Base-by-base conservation (phyloP, 768 basidiomycete species). In the Hygrocybe coccinea region DNA sequence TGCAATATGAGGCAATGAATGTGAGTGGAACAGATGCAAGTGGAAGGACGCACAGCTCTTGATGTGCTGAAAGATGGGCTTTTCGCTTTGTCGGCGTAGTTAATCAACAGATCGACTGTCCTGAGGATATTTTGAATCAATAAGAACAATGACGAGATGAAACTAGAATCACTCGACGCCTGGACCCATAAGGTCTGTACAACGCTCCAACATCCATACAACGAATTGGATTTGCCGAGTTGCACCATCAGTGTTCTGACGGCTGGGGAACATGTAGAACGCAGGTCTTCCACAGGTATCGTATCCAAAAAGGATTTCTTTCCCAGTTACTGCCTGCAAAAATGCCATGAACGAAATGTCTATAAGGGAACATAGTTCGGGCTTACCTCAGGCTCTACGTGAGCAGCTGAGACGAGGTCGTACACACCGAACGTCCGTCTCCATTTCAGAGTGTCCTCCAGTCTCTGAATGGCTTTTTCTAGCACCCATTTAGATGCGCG, bases 361-460 rank as follows among this genome's bases (percentile, higher is more conserved):
- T 37, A 29, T 36, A 10, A n/a, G 50, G 25, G 35, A 51, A 55
- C n/a, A 49, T 51, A 22, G 11, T 54, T 15, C 48, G 15, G 19
- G 59, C 76, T 33, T 52, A 86, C 89, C 72, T 95, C 92, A 15
- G 84, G 82, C 60, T 88, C 86, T 59, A 95, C 82, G 57, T 79
- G 72, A 0, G 79, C 76, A 2, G 86, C 68, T 1, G 79, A 82
- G 64, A 91, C 67, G 25, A 69, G 54, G 60, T 86, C 81, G 59
- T 89, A 83, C 15, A 92, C 60, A 11, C 87, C 87, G 66, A 78
- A 93, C 52, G 90, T 88, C 34, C 91, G 78, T 49, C 91, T 74
- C 92, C 92, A 94, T 57, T 76, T 80, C 33, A 89, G 73, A 1
- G 91, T 91, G 19, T 68, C 78, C 64, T 92, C 87, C 2, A 91